Percentiles rank a stretch among this genome's conserved stretches.
Conservation (phyloP, 305 asterid genomes). For the Fraxinus sp. region DNA sequence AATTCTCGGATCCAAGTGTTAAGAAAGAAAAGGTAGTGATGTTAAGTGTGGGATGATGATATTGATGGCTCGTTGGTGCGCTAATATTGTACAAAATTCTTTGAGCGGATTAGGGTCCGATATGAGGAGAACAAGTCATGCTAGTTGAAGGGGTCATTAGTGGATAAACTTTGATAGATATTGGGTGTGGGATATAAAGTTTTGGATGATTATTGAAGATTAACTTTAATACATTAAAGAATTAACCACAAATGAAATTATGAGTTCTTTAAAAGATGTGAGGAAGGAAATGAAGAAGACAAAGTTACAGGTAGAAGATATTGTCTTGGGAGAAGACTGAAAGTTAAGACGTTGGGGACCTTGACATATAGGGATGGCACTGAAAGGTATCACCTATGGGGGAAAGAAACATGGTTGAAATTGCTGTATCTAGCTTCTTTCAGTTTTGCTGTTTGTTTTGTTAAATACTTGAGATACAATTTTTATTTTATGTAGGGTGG, state of each 20-base stretch:
- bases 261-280: background rate
- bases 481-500: constrained; percentile 1
- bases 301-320: background rate
- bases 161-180: background rate
- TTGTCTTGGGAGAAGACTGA: background rate
- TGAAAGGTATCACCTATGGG: background rate
- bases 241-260: background rate
- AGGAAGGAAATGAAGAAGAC: constrained; percentile 3
- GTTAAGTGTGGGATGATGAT: background rate
- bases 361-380: background rate
- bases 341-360: background rate
- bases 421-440: background rate
- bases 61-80: background rate
- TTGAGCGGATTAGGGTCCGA: background rate
- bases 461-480: background rate
- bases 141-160: background rate
- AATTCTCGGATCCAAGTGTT: background rate
- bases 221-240: background rate
- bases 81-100: background rate
- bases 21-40: background rate
- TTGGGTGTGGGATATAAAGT: background rate
- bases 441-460: background rate
- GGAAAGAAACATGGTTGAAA: background rate
- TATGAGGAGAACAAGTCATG: background rate
- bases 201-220: background rate